Evolutionary conservation across 2,329 filamentous ascomycete genomes (phyloP).

Genomic region (Corinectria fuckeliana): DNA sequence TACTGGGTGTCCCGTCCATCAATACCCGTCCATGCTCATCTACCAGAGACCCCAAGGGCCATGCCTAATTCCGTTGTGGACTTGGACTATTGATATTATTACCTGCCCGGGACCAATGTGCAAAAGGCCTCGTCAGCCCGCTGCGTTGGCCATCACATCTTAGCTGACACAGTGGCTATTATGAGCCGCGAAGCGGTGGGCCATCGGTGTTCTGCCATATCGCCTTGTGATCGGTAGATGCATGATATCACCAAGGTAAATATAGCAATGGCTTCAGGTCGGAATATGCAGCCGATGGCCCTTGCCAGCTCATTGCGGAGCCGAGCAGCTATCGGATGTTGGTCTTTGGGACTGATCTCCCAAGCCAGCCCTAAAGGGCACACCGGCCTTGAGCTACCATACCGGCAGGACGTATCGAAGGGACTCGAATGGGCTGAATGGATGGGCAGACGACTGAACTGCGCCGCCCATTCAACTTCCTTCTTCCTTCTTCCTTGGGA

Average conservation of each 20-base stretch:
- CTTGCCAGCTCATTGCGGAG: background rate
- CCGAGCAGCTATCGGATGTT: background rate
- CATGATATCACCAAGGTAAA: slow-evolving; percentile 11
- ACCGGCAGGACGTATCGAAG: background rate
- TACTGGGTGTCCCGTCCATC: slow-evolving; percentile 11
- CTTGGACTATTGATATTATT: slow-evolving; percentile 2
- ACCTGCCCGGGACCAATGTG: background rate
- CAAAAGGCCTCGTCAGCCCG: slow-evolving; percentile 1
- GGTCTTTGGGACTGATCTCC: slow-evolving; percentile 4
- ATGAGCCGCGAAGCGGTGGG: background rate
- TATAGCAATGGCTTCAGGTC: background rate
- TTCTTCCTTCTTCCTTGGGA: slow-evolving; percentile 1
- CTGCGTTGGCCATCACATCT: background rate
- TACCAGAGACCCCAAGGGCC: background rate
- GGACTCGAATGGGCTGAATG: background rate
- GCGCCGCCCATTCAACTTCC: background rate
- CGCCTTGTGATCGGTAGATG: background rate
- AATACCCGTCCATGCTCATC: slow-evolving; percentile 13
- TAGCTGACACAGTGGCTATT: background rate
- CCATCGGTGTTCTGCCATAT: background rate
- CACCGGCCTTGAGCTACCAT: background rate
- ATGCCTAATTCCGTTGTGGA: slow-evolving; percentile 2
- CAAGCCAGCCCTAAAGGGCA: background rate
- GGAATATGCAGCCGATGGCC: background rate
- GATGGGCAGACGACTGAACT: background rate